Percentiles rank a stretch among this genome's conserved stretches.
Conservation (phyloP, 192 early-diverging fungal genomes). For the Linnemannia zychae region DNA sequence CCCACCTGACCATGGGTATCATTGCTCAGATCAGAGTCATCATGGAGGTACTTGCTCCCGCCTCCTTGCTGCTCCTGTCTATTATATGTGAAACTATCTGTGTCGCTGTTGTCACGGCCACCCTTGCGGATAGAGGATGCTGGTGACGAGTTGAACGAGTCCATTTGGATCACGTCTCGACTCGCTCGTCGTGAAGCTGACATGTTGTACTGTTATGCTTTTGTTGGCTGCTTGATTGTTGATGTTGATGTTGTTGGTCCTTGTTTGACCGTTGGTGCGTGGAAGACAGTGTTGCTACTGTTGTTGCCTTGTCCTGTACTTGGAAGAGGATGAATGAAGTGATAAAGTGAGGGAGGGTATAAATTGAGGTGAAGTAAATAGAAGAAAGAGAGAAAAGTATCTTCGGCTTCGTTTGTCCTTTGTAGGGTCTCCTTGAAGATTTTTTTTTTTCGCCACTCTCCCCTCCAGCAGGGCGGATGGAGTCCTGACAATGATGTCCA, state of each 20-base stretch:
- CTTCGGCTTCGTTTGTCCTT: not conserved
- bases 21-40: constrained; percentile 39
- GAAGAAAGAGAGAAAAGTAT: not conserved
- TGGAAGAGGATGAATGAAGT: not conserved
- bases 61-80: not conserved
- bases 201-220: not conserved
- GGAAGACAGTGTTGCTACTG: not conserved
- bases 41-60: constrained; percentile 12
- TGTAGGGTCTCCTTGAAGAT: not conserved
- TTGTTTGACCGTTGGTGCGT: not conserved
- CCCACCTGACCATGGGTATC: constrained; percentile 23
- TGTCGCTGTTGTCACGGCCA: not conserved
- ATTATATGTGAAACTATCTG: not conserved
- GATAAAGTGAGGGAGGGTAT: not conserved
- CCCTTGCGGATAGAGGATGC: not conserved
- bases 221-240: not conserved
- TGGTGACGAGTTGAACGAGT: not conserved
- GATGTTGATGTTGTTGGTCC: not conserved
- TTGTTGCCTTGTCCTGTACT: not conserved
- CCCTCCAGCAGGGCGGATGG: not conserved
- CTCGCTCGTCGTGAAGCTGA: constrained; percentile 7
- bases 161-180: constrained; percentile 17
- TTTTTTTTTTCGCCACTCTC: not conserved
- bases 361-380: not conserved
- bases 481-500: not conserved